Evolutionary conservation across 768 basidiomycete genomes (phyloP).

Genomic region (Lenzites betulinus): DNA sequence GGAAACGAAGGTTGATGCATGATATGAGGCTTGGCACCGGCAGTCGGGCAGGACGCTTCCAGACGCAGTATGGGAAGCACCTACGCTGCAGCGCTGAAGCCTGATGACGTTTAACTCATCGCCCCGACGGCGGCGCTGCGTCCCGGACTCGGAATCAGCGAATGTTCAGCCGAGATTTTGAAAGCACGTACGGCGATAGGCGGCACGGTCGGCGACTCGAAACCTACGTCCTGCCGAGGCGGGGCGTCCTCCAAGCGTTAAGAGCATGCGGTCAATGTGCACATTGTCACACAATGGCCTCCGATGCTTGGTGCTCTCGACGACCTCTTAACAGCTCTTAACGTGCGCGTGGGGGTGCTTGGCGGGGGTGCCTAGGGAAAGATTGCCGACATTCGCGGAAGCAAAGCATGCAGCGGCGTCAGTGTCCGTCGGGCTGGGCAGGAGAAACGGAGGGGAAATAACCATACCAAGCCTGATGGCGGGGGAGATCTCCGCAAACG

Average conservation of each 20-base stretch:
- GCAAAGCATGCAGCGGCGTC: not conserved
- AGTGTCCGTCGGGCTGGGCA: not conserved
- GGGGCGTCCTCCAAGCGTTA: not conserved
- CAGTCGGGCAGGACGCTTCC: constrained; percentile 2
- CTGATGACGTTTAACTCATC: not conserved
- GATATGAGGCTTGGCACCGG: constrained; percentile 7
- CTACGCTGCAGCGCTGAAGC: not conserved
- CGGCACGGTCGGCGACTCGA: too few species aligned
- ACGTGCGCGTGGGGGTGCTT: not conserved
- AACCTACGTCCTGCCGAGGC: not conserved
- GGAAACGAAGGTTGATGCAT: not conserved
- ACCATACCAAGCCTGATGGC: not conserved
- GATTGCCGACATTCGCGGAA: not conserved
- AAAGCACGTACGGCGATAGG: not conserved
- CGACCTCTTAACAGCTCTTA: not conserved
- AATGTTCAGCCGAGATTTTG: not conserved
- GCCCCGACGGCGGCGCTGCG: not conserved
- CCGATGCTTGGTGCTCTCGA: not conserved
- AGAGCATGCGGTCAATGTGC: not conserved
- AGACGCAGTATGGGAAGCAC: not conserved
- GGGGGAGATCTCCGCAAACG: constrained; percentile 3
- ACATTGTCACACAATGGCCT: too few species aligned
- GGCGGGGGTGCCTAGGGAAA: not conserved
- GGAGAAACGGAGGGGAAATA: not conserved
- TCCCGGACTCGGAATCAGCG: not conserved